Base-by-base conservation (phyloP, 495 filamentous ascomycete genomes). In the Platismatia glauca region DNA sequence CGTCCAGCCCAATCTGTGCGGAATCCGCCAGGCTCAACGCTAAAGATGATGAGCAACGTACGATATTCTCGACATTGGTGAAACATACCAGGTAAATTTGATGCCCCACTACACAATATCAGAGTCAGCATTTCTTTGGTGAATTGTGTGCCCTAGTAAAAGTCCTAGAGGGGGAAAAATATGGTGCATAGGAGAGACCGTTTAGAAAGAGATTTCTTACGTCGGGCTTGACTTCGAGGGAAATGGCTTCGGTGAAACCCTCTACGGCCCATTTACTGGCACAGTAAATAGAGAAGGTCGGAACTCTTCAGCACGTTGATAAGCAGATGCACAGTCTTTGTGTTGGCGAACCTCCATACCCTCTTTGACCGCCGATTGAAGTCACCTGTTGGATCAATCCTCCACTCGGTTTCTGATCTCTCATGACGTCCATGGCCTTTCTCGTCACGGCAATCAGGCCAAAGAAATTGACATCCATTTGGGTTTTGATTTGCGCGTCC, bases 331-430 rank as follows among this genome's bases (percentile, higher is more conserved):
- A 20, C 16, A 4, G 27, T 33, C 31, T 24, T 22, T 56, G 22
- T 4, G n/a, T 8, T 38, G 13, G 16, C 27, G 29, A 63, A n/a
- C 29, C 18, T 16, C 24, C 57, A n/a, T 35, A 67, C 65, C 65
- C 71, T 61, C 52, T 48, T 67, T 77, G 76, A 0, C 75, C 77
- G 13, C 73, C 73, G 59, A 78, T 74, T 11, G 70, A 73, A 2
- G 75, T 76, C n/a, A 78, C 68, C 66, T 78, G 75, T 67, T 77
- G 74, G 50, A 79, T 78, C 44, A 74, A 53, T 3, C 77, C 77
- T 7, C 77, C 75, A 12, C 59, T 64, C 4, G 72, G 73, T 53
- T 72, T 72, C 63, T 71, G 66, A 48, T 72, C 70, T 13, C 77
- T 67, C 76, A 78, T 77, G 8, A 71, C 63, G 60, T 74, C 65